A percentile compares a stretch with the other conserved stretches of the same genome.
These are phyloP conservation scores for Citropsis articulata DNA, from an alignment of 345 rosid species.

Conservation along the genomic window DNA sequence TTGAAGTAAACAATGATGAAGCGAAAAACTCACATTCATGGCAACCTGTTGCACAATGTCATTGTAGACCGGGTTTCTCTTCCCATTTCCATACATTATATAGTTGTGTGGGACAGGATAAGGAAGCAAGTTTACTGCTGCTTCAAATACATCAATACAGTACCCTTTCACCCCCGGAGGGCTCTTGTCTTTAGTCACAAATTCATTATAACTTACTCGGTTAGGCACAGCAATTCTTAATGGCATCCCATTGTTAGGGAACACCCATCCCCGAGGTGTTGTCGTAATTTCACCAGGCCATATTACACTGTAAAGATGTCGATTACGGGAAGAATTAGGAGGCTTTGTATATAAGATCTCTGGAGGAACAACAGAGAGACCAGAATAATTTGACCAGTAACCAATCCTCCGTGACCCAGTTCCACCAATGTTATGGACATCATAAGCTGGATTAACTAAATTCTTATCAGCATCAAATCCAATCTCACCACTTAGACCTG, in stretches of 20 bases:
- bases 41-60: conserved; percentile 58
- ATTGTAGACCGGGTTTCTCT: conserved; percentile 58
- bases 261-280: conserved; percentile 84
- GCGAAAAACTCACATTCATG: conserved; percentile 52
- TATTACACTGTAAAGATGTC: conserved; percentile 51
- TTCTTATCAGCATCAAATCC: conserved; percentile 55
- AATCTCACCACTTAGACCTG: conserved; percentile 67
- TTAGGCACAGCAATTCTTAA: conserved; percentile 75
- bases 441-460: conserved; percentile 66
- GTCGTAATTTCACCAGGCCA: conserved; percentile 80
- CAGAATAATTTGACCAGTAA: conserved; percentile 82
- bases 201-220: conserved; percentile 60
- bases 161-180: conserved; percentile 80
- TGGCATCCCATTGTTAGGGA: conserved; percentile 80
- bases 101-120: conserved; percentile 77
- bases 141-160: conserved; percentile 91
- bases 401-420: conserved; percentile 69
- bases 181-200: conserved; percentile 48
- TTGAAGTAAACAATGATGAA: neutral
- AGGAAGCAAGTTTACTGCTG: conserved; percentile 76
- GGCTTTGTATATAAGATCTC: conserved; percentile 57
- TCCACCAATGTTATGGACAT: conserved; percentile 68
- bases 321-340: conserved; percentile 46
- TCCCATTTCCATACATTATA: conserved; percentile 61
- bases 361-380: conserved; percentile 61